phyloP scores from a whole-genome alignment of 345 rosid species.

The Lepidium sativum region DNA sequence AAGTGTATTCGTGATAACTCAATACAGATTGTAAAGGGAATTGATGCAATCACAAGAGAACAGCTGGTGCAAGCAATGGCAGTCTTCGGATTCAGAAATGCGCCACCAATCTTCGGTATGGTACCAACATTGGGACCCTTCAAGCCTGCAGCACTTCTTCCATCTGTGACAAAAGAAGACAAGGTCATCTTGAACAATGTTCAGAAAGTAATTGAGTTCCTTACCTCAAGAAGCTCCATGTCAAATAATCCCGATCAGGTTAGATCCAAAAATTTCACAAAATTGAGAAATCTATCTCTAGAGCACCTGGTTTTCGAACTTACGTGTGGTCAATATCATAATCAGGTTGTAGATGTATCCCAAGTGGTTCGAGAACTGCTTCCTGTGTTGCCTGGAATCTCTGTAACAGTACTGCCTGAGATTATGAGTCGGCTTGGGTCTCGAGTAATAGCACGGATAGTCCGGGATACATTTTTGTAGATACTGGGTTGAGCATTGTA shows the following conservation, averaged over 20 bases:
- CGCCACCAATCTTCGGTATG: conserved; percentile 69
- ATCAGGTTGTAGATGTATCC: conserved; percentile 48
- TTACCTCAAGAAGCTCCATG: conserved; percentile 62
- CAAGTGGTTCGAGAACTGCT: conserved; percentile 55
- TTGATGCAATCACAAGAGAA: conserved; percentile 89
- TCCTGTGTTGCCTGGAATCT: conserved; percentile 74
- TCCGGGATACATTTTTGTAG: conserved; percentile 63
- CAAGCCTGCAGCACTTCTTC: conserved; percentile 65
- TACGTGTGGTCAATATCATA: background rate
- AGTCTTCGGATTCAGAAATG: conserved; percentile 52
- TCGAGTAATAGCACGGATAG: conserved; percentile 61
- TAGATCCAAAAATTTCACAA: background rate
- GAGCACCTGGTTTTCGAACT: background rate
- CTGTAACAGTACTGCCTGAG: conserved; percentile 67
- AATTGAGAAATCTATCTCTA: background rate
- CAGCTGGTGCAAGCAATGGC: conserved; percentile 73
- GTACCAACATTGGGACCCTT: conserved; percentile 70
- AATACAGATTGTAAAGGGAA: conserved; percentile 83
- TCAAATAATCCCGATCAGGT: conserved; percentile 59
- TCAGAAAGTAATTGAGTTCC: conserved; percentile 64
- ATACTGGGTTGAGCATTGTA: background rate
- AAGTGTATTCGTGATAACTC: background rate
- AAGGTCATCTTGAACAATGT: conserved; percentile 62
- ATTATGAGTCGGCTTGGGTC: conserved; percentile 66
- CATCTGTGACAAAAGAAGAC: conserved; percentile 81